Evolutionary conservation across 2,329 filamentous ascomycete species (phyloP), one percentile per base, ranked within the genome.

Genomic region (Raffaelea arxii): DNA sequence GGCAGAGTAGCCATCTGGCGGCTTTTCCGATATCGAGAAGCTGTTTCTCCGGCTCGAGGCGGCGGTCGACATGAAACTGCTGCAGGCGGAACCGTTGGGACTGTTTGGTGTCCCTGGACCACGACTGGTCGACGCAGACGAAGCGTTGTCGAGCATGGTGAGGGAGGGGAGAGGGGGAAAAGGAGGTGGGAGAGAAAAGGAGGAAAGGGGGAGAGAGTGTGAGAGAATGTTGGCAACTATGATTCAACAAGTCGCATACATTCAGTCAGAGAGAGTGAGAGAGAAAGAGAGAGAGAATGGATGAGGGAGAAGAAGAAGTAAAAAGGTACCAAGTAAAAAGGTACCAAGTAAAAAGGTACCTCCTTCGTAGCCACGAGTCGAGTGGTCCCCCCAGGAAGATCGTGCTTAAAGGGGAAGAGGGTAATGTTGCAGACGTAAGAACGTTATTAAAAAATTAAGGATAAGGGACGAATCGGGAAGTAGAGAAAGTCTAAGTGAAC

Each of bases 31-130:
- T 12, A 48, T 37, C 27, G 50, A 47, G 42, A 54, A 52, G 42
- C 52, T 54, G 49, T 52, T 54, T 45, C 50, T 47, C 6, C 50
- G 47, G 39, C 52, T 54, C 27, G 47, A 43, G 1, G 43, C 24
- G 19, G 43, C 32, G 32, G 46, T 54, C 18, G 50, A 43, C 3
- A 46, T 6, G 12, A 41, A 46, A 37, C 46, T 47, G 21, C 40
- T 27, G 38, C 49, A 49, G 36, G 49, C 44, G 4, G 48, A 37
- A 21, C 37, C 44, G 48, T 43, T 50, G 39, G 50, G 41, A n/a
- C 49, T 39, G 42, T 46, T n/a, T n/a, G n/a, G n/a, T n/a, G n/a
- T n/a, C n/a, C n/a, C n/a, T n/a, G n/a, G n/a, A n/a, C n/a, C n/a
- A n/a, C n/a, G n/a, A n/a, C n/a, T n/a, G n/a, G n/a, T n/a, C n/a